phyloP scores from a whole-genome alignment of 768 basidiomycete genomes.

The Collybia sordida region DNA sequence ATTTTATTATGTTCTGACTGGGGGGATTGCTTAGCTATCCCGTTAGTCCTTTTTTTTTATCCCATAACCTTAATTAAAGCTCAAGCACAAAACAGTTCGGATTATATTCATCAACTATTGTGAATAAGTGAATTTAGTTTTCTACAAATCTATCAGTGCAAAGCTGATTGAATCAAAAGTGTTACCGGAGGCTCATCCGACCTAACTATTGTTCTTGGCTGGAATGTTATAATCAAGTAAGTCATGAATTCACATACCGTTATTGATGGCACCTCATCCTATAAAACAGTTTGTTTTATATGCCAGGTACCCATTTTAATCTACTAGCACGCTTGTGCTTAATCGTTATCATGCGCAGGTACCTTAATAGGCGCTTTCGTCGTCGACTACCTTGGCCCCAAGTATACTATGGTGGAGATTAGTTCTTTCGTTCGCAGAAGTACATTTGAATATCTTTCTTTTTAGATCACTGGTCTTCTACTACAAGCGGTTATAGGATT shows the following conservation, averaged over 20 bases:
- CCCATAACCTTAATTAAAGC: neutral
- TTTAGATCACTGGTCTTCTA: conserved; percentile 65
- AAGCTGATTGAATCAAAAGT: conserved; percentile 28
- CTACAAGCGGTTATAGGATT: conserved; percentile 78
- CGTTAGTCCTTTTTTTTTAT: conserved; percentile 35
- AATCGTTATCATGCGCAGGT: conserved; percentile 34
- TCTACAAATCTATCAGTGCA: neutral
- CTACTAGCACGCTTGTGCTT: neutral
- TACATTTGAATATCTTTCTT: neutral
- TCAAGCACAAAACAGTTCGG: conserved; percentile 53
- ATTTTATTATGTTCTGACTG: neutral
- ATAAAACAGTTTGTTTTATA: conserved; percentile 31
- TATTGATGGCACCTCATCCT: conserved; percentile 13
- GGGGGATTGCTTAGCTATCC: conserved; percentile 47
- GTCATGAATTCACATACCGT: conserved; percentile 13
- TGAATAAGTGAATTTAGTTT: conserved; percentile 49
- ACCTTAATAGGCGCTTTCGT: conserved; percentile 74
- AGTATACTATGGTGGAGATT: conserved; percentile 62
- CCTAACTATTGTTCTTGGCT: conserved; percentile 71
- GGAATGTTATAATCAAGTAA: conserved; percentile 84
- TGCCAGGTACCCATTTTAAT: conserved; percentile 26
- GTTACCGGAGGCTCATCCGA: conserved; percentile 55
- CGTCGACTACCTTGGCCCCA: conserved; percentile 75
- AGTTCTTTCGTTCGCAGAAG: neutral
- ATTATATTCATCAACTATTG: conserved; percentile 77